Conservation (phyloP, 1,139 yeast genomes). For the Saccharomyces hybrid region DNA sequence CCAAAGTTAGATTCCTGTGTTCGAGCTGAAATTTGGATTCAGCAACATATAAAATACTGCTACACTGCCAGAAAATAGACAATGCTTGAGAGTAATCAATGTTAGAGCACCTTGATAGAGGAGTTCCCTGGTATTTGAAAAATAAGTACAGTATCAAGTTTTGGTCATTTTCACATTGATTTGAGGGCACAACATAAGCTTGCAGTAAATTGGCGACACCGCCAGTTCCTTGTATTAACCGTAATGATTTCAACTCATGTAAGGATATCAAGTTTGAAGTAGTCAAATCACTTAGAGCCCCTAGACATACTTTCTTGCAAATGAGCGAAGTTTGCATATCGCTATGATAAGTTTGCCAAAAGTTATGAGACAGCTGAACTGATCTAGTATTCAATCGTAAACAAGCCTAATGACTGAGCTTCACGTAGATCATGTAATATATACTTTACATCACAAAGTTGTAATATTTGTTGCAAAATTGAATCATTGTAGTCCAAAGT, state of each 20-base stretch:
- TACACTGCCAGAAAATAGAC: slow-evolving; percentile 41
- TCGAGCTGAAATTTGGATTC: slow-evolving; percentile 45
- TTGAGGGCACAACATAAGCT: slow-evolving; percentile 6
- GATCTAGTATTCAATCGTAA: slow-evolving; percentile 19
- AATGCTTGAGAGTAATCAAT: slow-evolving; percentile 33
- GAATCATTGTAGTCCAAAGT: slow-evolving; percentile 24
- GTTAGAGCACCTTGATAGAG: slow-evolving; percentile 6
- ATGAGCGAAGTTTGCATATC: slow-evolving; percentile 6
- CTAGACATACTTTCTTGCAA: slow-evolving; percentile 18
- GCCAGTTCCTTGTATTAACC: neutral
- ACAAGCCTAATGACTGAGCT: slow-evolving; percentile 18
- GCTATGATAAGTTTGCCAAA: slow-evolving; percentile 11
- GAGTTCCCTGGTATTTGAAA: slow-evolving; percentile 1
- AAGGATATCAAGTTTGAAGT: slow-evolving; percentile 19
- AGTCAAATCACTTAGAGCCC: slow-evolving; percentile 13
- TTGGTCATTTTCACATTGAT: neutral
- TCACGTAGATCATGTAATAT: neutral
- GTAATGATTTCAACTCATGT: slow-evolving; percentile 10
- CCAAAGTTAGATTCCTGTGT: slow-evolving; percentile 57
- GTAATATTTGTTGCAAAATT: slow-evolving; percentile 20
- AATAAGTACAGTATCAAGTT: neutral
- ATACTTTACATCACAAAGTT: slow-evolving; percentile 20
- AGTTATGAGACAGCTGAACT: slow-evolving; percentile 13
- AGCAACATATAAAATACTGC: slow-evolving; percentile 37
- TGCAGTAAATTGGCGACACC: slow-evolving; percentile 1